Conservation (phyloP, 2,329 filamentous ascomycete species). For the Calonectria montana region DNA sequence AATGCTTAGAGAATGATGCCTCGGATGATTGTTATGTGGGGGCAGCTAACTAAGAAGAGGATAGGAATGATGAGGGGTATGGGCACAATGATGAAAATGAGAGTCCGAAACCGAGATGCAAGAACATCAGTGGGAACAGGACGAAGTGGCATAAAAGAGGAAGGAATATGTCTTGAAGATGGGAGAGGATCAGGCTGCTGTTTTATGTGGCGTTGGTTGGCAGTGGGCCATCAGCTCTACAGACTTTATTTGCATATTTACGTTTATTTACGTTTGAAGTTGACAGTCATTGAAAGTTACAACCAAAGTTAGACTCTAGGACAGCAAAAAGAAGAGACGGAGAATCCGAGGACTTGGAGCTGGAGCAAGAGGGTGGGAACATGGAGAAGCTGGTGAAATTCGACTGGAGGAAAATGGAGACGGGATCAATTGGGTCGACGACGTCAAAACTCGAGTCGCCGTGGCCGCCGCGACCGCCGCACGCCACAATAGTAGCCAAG, state of each 20-base stretch:
- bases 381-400: neutral
- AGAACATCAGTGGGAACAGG: neutral
- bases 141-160: neutral
- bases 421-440: conserved; percentile 4
- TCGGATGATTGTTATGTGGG: conserved; percentile 16
- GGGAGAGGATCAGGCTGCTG: neutral
- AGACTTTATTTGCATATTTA: conserved; percentile 7
- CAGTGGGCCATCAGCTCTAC: conserved; percentile 1
- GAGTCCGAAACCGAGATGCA: conserved; percentile 4
- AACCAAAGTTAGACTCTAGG: neutral
- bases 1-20: conserved; percentile 14
- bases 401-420: conserved; percentile 4
- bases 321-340: neutral
- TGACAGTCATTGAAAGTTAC: conserved; percentile 10
- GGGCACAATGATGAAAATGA: conserved; percentile 7
- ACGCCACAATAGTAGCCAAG: neutral
- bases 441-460: conserved; percentile 16
- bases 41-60: conserved; percentile 8
- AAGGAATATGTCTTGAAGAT: neutral
- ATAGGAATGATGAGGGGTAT: conserved; percentile 6
- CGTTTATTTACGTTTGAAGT: conserved; percentile 10
- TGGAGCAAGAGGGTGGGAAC: conserved; percentile 12
- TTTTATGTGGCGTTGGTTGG: conserved; percentile 2
- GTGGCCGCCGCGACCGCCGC: conserved; percentile 16
- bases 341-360: conserved; percentile 7